Evolutionary conservation across 805 yeast genomes (phyloP).

Genomic region (Lipomyces lipofer): DNA sequence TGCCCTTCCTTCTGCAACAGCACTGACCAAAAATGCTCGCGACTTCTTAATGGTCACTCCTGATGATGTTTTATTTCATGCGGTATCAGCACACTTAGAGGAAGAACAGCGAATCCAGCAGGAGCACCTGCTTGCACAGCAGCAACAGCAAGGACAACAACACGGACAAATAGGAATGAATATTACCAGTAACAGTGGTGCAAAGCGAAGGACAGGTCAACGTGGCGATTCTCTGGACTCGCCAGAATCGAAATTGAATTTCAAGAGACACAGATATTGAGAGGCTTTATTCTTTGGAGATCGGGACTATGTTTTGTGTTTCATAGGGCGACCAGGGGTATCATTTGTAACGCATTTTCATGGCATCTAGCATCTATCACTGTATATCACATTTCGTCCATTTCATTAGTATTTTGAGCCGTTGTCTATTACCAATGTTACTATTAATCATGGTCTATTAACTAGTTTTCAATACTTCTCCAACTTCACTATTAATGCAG

Average conservation of each 20-base stretch:
- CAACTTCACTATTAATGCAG: too few relatives aligned
- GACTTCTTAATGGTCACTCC: conserved; percentile 26
- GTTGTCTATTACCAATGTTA: too few relatives aligned
- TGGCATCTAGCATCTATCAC: too few relatives aligned
- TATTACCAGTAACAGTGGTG: background rate
- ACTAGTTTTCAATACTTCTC: too few relatives aligned
- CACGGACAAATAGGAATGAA: background rate
- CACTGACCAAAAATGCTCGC: conserved; percentile 17
- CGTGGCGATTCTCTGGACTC: background rate
- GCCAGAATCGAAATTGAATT: background rate
- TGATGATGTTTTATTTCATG: conserved; percentile 27
- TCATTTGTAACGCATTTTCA: too few relatives aligned
- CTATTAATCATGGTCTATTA: too few relatives aligned
- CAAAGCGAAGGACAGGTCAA: background rate
- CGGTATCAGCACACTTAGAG: conserved; percentile 27
- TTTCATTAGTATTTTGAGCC: too few relatives aligned
- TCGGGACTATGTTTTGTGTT: too few relatives aligned
- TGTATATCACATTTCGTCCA: too few relatives aligned
- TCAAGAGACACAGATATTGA: background rate
- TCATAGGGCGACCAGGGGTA: too few relatives aligned
- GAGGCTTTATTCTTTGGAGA: too few relatives aligned
- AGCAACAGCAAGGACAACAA: conserved; percentile 4
- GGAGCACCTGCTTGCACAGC: conserved; percentile 4
- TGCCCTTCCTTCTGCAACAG: conserved; percentile 13
- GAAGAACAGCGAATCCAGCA: conserved; percentile 24